These are phyloP conservation scores for Fulvia fulva DNA, from an alignment of 2,329 filamentous ascomycete genomes.

Conservation along the genomic window DNA sequence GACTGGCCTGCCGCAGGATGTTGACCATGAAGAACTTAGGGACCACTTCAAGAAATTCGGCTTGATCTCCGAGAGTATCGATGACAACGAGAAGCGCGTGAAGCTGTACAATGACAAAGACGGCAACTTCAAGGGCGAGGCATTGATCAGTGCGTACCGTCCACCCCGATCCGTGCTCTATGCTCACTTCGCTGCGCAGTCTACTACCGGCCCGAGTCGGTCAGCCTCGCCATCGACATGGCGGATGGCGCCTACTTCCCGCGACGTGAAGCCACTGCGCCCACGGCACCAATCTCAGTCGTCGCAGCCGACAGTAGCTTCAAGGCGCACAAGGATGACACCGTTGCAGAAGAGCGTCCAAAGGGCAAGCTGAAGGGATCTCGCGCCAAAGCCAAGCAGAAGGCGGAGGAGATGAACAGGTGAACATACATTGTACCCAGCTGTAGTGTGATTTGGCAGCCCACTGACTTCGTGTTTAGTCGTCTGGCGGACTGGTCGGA, in stretches of 20 bases:
- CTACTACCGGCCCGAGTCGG: slow-evolving; percentile 93
- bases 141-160: slow-evolving; percentile 55
- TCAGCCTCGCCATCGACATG: slow-evolving; percentile 75
- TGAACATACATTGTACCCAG: slow-evolving; percentile 29
- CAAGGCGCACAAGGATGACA: slow-evolving; percentile 74
- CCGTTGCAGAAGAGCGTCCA: slow-evolving; percentile 29
- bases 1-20: slow-evolving; percentile 78
- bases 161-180: background rate
- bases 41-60: slow-evolving; percentile 84
- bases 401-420: slow-evolving; percentile 80
- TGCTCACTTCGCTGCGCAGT: slow-evolving; percentile 43
- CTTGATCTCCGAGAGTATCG: slow-evolving; percentile 90
- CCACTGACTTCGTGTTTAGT: slow-evolving; percentile 43
- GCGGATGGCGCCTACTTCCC: slow-evolving; percentile 77
- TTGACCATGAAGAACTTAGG: slow-evolving; percentile 73
- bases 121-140: slow-evolving; percentile 89
- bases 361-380: slow-evolving; percentile 40
- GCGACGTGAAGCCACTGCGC: slow-evolving; percentile 60
- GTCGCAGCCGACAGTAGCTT: slow-evolving; percentile 84
- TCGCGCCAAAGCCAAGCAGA: slow-evolving; percentile 77
- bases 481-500: slow-evolving; percentile 93
- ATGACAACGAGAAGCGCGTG: slow-evolving; percentile 80
- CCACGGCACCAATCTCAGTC: slow-evolving; percentile 45
- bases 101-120: slow-evolving; percentile 83
- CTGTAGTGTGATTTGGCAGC: background rate